Conservation (phyloP, 805 yeast species). For the Candida boidinii region DNA sequence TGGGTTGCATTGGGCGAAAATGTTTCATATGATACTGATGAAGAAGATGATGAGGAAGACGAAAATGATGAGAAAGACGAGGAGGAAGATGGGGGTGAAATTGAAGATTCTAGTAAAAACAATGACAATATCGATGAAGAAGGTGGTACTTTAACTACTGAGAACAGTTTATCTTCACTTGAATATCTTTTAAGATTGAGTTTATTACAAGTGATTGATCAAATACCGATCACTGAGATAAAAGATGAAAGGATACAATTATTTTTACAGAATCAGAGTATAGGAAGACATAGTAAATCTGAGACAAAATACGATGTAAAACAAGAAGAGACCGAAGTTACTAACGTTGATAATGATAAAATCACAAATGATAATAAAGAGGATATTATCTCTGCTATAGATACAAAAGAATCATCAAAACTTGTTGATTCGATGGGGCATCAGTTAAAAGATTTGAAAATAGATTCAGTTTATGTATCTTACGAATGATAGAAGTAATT, state of each 20-base stretch:
- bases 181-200: conserved; percentile 57
- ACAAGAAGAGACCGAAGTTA: too few relatives aligned
- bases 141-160: conserved; percentile 2
- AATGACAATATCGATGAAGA: conserved; percentile 14
- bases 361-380: too few relatives aligned
- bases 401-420: too few relatives aligned
- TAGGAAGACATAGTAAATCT: too few relatives aligned
- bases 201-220: conserved; percentile 54
- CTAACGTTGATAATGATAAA: too few relatives aligned
- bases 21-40: conserved; percentile 13
- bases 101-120: conserved; percentile 16
- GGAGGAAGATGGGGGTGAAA: conserved; percentile 18
- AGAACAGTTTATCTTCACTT: conserved; percentile 36
- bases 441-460: too few relatives aligned
- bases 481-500: too few relatives aligned
- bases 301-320: too few relatives aligned
- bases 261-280: too few relatives aligned
- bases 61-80: conserved; percentile 15
- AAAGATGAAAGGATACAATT: conserved; percentile 75
- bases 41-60: conserved; percentile 13
- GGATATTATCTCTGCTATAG: too few relatives aligned
- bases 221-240: conserved; percentile 39
- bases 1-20: conserved; percentile 48
- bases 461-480: too few relatives aligned
- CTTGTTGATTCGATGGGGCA: too few relatives aligned